Evolutionary conservation across 1,284 basidiomycete species (phyloP).

Genomic region (Ganoderma meredithae): DNA sequence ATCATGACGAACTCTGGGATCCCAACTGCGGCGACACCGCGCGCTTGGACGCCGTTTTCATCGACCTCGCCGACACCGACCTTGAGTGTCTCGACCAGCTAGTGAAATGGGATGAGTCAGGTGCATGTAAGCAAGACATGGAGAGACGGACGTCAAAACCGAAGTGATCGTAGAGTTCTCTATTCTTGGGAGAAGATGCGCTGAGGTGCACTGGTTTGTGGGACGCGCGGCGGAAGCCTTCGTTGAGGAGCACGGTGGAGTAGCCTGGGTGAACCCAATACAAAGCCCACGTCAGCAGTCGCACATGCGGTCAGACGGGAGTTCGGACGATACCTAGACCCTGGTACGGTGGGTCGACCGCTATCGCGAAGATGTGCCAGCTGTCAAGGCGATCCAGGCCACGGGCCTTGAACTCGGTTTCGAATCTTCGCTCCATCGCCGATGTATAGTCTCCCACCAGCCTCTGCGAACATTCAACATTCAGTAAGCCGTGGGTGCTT

Average conservation of each 20-base stretch:
- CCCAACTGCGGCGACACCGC: not conserved
- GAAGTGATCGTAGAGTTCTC: not conserved
- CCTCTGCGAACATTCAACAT: not conserved
- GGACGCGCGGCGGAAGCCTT: conserved; percentile 2
- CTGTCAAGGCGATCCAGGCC: not conserved
- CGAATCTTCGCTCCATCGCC: not conserved
- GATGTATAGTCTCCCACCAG: not conserved
- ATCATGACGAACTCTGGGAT: conserved; percentile 8
- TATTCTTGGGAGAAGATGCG: not conserved
- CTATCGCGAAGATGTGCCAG: conserved; percentile 7
- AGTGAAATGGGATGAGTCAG: not conserved
- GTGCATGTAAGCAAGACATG: too few species aligned
- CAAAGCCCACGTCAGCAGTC: too few species aligned
- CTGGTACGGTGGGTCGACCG: not conserved
- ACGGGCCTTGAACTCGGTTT: not conserved
- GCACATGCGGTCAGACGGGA: too few species aligned
- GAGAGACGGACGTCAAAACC: not conserved
- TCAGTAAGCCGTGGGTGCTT: too few species aligned
- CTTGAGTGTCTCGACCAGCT: conserved; percentile 3
- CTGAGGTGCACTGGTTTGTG: not conserved
- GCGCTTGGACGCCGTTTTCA: not conserved
- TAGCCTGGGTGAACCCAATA: not conserved
- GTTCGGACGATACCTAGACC: not conserved
- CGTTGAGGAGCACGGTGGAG: conserved; percentile 6
- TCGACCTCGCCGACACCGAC: conserved; percentile 8